Percentiles rank a stretch among this genome's conserved stretches.
phyloP scores from a whole-genome alignment of 352 stramenopile genomes.

The Phytopythium mirpurense region DNA sequence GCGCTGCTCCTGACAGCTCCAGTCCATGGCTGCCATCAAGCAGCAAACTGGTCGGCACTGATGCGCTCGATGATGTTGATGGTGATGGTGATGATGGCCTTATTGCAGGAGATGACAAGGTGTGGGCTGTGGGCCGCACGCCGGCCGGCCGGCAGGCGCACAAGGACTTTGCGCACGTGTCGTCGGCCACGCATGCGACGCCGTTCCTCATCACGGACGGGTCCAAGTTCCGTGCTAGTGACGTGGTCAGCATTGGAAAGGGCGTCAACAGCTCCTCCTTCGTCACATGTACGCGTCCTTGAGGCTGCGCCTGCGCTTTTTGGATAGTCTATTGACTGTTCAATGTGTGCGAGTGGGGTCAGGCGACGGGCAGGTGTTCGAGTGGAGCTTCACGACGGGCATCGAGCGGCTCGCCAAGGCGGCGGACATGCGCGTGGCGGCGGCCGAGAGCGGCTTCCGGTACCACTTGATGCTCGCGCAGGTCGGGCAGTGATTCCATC shows the following conservation, averaged over 20 bases:
- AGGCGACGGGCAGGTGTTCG: conserved; percentile 61
- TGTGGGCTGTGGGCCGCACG: conserved; percentile 75
- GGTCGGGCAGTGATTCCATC: conserved; percentile 4
- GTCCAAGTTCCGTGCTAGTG: conserved; percentile 28
- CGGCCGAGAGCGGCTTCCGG: conserved; percentile 73
- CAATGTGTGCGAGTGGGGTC: neutral
- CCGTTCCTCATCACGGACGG: conserved; percentile 66
- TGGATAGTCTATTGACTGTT: conserved; percentile 1
- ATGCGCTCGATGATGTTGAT: too few relatives aligned
- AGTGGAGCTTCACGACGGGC: conserved; percentile 66
- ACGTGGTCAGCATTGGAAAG: conserved; percentile 64
- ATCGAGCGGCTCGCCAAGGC: conserved; percentile 43
- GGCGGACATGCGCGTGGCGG: conserved; percentile 28
- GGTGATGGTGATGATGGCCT: neutral
- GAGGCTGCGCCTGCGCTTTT: neutral
- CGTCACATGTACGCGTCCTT: conserved; percentile 33
- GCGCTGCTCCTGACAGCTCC: conserved; percentile 10
- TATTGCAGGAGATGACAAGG: conserved; percentile 63
- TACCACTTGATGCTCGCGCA: conserved; percentile 60
- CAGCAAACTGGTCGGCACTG: too few relatives aligned
- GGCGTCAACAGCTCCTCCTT: conserved; percentile 75
- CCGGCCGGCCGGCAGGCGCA: conserved; percentile 59
- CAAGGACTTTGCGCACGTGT: conserved; percentile 47
- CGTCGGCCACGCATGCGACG: conserved; percentile 63
- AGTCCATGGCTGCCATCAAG: too few relatives aligned